Evolutionary conservation across 78 protist genomes (phyloP).

Genomic region (Pigoraptor vietnamica): DNA sequence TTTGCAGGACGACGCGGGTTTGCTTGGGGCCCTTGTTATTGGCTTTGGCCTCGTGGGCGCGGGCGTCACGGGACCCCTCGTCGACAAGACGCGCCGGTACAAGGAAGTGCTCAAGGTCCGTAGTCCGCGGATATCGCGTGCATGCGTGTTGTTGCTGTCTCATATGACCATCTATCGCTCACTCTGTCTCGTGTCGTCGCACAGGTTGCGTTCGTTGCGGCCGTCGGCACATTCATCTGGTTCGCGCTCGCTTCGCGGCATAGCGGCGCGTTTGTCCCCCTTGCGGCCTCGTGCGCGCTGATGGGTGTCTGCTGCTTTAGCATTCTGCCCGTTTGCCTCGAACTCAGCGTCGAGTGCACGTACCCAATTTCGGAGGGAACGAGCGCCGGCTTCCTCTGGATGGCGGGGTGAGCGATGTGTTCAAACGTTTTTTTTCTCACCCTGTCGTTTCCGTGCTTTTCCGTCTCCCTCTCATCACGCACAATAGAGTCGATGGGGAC

Average conservation of each 20-base stretch:
- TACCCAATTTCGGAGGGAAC: background rate
- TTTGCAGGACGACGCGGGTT: background rate
- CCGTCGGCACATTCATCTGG: background rate
- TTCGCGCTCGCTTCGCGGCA: background rate
- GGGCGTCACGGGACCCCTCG: background rate
- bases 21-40: background rate
- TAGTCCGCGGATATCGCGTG: background rate
- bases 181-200: background rate
- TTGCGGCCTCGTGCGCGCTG: background rate
- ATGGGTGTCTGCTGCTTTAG: background rate
- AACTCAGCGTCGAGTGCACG: constrained; percentile 1
- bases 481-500: too few species aligned
- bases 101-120: background rate
- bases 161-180: background rate
- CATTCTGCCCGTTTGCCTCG: background rate
- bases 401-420: background rate
- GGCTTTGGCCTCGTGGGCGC: constrained; percentile 5
- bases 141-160: background rate
- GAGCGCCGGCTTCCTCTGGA: background rate
- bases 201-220: background rate
- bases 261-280: background rate
- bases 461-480: background rate
- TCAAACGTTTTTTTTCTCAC: background rate
- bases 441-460: background rate
- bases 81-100: background rate